A percentile compares a stretch with the other conserved stretches of the same genome.
These are phyloP conservation scores for Heliamphora pulchella DNA, from an alignment of 179 eudicot species.

Conservation along the genomic window DNA sequence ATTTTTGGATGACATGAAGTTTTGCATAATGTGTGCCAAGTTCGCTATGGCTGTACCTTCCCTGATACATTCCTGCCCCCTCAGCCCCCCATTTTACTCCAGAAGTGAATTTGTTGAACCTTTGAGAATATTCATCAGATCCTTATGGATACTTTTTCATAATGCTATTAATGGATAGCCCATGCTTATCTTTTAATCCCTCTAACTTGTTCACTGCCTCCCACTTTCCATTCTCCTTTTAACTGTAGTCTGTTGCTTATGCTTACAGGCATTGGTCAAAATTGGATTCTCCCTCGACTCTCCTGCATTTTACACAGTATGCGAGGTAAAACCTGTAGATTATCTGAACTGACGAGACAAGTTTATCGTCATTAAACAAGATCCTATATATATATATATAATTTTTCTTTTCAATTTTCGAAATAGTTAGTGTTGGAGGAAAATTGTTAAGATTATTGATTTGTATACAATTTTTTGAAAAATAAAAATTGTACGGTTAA, in stretches of 20 bases:
- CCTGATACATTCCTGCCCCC: not conserved
- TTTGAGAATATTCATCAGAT: not conserved
- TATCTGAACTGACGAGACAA: not conserved
- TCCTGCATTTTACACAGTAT: slow-evolving; percentile 85
- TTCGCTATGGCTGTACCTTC: slow-evolving; percentile 1
- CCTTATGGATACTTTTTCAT: not conserved
- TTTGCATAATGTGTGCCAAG: not conserved
- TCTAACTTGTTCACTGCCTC: not conserved
- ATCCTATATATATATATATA: too few relatives aligned
- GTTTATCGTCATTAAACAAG: not conserved
- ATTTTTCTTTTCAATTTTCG: too few relatives aligned
- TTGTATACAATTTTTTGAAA: too few relatives aligned
- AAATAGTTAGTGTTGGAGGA: too few relatives aligned
- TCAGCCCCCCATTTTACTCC: not conserved
- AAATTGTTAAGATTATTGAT: too few relatives aligned
- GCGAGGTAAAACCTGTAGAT: slow-evolving; percentile 49
- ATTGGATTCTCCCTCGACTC: slow-evolving; percentile 77
- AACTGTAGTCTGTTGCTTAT: slow-evolving; percentile 6
- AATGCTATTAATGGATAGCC: slow-evolving; percentile 4
- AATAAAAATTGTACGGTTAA: too few relatives aligned
- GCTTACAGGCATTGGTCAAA: slow-evolving; percentile 66
- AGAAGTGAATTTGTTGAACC: not conserved
- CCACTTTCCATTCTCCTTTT: not conserved
- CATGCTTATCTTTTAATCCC: not conserved
- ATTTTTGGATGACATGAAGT: slow-evolving; percentile 1